Evolutionary conservation across 495 filamentous ascomycete genomes (phyloP).

Genomic region (Aspergillus olivimuriae): DNA sequence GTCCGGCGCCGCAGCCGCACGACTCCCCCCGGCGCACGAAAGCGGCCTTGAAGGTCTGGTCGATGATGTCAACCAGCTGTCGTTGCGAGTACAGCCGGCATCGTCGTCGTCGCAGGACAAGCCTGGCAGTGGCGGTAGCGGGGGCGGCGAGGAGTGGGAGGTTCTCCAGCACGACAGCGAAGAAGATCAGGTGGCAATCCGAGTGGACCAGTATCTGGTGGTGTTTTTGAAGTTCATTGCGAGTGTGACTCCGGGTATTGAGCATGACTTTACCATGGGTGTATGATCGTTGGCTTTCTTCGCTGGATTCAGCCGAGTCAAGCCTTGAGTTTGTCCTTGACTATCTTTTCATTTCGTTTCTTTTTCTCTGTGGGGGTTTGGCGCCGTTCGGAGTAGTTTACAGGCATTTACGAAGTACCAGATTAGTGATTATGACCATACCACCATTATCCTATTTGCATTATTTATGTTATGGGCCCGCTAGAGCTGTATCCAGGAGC

Average conservation of each 20-base stretch:
- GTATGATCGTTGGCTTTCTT: conserved; percentile 44
- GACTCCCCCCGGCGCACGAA: conserved; percentile 45
- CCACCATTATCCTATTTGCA: no score
- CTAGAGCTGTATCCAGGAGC: no score
- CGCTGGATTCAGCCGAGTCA: not conserved
- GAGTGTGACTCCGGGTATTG: conserved; percentile 91
- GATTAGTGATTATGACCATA: no score
- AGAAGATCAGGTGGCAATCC: conserved; percentile 81
- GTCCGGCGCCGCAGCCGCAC: no score
- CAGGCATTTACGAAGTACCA: no score
- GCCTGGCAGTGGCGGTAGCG: conserved; percentile 50
- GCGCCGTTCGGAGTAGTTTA: no score
- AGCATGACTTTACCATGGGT: conserved; percentile 98
- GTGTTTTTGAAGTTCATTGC: conserved; percentile 99
- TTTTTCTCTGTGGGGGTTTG: no score
- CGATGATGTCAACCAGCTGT: conserved; percentile 48
- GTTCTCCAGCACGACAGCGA: conserved; percentile 58
- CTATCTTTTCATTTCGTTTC: no score
- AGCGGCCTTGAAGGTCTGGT: conserved; percentile 60
- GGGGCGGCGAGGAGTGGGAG: conserved; percentile 81
- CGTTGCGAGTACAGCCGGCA: conserved; percentile 29
- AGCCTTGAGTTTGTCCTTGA: no score
- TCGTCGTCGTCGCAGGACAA: no score
- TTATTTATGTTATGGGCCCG: no score
- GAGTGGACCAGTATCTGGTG: conserved; percentile 95